Percentiles rank a stretch among this genome's conserved stretches.
Evolutionary conservation across 495 filamentous ascomycete genomes (phyloP).

Genomic region (Talaromyces proteolyticus): DNA sequence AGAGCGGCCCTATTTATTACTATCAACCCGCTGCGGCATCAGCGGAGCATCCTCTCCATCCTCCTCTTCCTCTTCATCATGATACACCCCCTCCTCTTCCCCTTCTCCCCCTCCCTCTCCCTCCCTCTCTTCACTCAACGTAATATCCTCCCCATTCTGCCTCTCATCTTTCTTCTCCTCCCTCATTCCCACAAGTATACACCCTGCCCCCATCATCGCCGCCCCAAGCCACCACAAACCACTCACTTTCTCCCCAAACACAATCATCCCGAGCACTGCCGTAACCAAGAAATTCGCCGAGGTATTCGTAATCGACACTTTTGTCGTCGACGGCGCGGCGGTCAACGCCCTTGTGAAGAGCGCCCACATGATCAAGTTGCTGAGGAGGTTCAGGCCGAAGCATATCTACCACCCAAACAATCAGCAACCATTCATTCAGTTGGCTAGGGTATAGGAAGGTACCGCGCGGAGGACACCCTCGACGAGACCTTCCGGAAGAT

Average conservation of each 20-base stretch:
- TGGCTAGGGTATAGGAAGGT: not conserved
- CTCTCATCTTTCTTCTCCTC: conserved; percentile 37
- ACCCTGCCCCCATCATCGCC: conserved; percentile 76
- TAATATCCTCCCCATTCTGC: no score
- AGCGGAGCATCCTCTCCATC: not conserved
- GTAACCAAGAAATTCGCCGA: conserved; percentile 89
- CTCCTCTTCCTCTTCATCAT: not conserved
- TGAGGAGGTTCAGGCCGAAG: conserved; percentile 80
- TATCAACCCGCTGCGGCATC: no score
- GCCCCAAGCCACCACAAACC: conserved; percentile 89
- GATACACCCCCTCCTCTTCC: conserved; percentile 5
- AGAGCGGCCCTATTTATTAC: no score
- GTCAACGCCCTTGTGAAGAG: conserved; percentile 79
- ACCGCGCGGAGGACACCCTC: conserved; percentile 18
- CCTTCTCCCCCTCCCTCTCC: not conserved
- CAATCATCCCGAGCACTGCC: conserved; percentile 69
- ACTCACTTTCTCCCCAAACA: conserved; percentile 67
- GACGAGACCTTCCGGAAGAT: conserved; percentile 6
- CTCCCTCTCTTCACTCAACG: not conserved
- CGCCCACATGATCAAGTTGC: conserved; percentile 94
- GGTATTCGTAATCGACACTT: conserved; percentile 90
- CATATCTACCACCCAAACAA: conserved; percentile 60
- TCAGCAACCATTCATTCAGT: not conserved
- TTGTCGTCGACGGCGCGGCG: conserved; percentile 74
- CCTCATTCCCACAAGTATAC: conserved; percentile 82